These are phyloP conservation scores for Nosema muscidifuracis DNA, from an alignment of 371 early-diverging fungal genomes.

Conservation along the genomic window DNA sequence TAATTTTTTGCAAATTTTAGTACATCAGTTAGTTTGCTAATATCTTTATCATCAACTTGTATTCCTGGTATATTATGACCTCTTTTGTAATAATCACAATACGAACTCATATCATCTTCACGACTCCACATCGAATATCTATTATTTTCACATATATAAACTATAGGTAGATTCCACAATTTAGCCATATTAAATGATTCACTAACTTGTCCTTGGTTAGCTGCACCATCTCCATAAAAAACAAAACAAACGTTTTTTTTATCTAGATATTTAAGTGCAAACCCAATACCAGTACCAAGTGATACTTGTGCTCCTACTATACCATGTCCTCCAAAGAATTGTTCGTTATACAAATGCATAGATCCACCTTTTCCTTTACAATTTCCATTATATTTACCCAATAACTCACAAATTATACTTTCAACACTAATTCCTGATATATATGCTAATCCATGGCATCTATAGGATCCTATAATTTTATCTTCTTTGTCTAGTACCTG, in stretches of 20 bases:
- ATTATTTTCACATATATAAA: conserved; percentile 97
- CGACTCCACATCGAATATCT: conserved; percentile 96
- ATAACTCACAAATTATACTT: conserved; percentile 73
- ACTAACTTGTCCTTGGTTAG: conserved; percentile 97
- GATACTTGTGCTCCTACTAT: conserved; percentile 98
- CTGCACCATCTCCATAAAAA: conserved; percentile 95
- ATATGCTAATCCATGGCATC: conserved; percentile 94
- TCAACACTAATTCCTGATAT: conserved; percentile 71
- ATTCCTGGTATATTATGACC: conserved; percentile 91
- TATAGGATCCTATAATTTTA: conserved; percentile 88
- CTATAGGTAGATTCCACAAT: conserved; percentile 87
- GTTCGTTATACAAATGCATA: conserved; percentile 94
- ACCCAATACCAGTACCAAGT: conserved; percentile 87
- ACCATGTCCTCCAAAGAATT: conserved; percentile 98
- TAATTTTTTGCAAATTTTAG: conserved; percentile 50
- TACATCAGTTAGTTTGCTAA: conserved; percentile 38
- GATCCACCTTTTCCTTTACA: conserved; percentile 97
- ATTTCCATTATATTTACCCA: conserved; percentile 76
- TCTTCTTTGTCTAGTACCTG: conserved; percentile 75
- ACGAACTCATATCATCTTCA: conserved; percentile 76
- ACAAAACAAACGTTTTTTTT: conserved; percentile 67
- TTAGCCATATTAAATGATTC: conserved; percentile 98
- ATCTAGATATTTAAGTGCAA: conserved; percentile 79
- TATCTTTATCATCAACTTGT: conserved; percentile 71
- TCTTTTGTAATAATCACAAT: conserved; percentile 83